Base-by-base conservation (phyloP, 2,329 filamentous ascomycete genomes). In the Cordyceps tenuipes region DNA sequence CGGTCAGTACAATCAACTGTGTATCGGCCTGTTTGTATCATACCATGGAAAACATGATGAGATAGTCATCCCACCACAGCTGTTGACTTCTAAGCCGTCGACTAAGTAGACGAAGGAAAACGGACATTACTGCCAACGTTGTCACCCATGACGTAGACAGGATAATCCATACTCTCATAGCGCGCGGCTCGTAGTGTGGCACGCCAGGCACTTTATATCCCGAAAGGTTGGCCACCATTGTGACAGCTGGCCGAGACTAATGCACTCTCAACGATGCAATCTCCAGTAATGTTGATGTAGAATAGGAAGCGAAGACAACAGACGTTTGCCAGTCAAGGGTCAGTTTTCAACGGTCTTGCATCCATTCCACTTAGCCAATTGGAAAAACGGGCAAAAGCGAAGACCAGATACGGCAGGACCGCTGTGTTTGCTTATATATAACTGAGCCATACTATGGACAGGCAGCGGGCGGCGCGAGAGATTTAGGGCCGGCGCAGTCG, bases 61-160 rank as follows among this genome's bases (percentile, higher is more conserved):
- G 70, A 65, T 72, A 79, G 65, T 80, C 78, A 68, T 80, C 78
- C 78, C 77, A 79, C 78, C 78, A 80, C 5, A 79, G 65, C 61
- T 67, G 66, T 59, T 78, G 76, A 3, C 67, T 72, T 50, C 76
- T 76, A 49, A 77, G 66, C 53, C 71, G 70, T 12, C 77, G 75
- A 59, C 75, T 75, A 31, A 73, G 58, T 5, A 80, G 54, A 2
- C 78, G 72, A 15, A 79, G 66, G n/a, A 44, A 66, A 13, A 79
- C 75, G 3, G 70, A 66, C 1, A 71, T 43, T 19, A 75, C 62
- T 2, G 77, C 73, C 29, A 80, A 66, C 7, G 73, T 67, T 0
- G 77, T 79, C 62, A 79, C 70, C 23, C 34, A 61, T 10, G 59
- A 57, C 17, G 54, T 56, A 31, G 52, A 60, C 10, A 58, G 43